Evolutionary conservation across 257 asterid genomes (phyloP).

Genomic region (Craterostigma plantagineum): DNA sequence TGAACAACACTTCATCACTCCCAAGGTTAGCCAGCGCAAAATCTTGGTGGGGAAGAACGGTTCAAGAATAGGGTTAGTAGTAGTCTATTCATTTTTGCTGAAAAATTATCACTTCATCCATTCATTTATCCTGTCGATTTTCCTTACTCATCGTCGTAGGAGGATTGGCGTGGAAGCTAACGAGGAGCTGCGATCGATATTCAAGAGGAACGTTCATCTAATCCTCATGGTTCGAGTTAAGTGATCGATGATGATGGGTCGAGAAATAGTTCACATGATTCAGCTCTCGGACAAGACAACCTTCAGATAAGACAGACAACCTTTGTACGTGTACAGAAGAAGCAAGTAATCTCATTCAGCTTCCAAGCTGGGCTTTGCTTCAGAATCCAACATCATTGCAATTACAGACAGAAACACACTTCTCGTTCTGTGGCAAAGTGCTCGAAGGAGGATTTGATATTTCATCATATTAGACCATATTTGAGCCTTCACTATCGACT

Average conservation of each 20-base stretch:
- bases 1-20: conserved; percentile 91
- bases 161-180: conserved; percentile 88
- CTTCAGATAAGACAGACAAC: no score
- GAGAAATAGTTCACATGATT: no score
- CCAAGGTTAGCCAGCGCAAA: conserved; percentile 80
- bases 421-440: no score
- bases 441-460: no score
- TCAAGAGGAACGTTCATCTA: conserved; percentile 74
- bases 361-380: no score
- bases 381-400: no score
- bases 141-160: conserved; percentile 31
- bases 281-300: background rate
- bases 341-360: no score
- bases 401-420: no score
- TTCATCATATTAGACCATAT: no score
- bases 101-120: background rate
- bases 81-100: background rate
- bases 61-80: conserved; percentile 73
- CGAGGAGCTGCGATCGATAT: conserved; percentile 72
- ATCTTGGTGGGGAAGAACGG: conserved; percentile 85
- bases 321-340: no score
- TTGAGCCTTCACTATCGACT: no score
- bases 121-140: background rate
- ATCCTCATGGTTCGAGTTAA: conserved; percentile 68
- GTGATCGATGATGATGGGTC: conserved; percentile 17